Evolutionary conservation across 1,139 yeast genomes (phyloP), one percentile per base, ranked within the genome.

Genomic region (Eremothecium cymbalariae): DNA sequence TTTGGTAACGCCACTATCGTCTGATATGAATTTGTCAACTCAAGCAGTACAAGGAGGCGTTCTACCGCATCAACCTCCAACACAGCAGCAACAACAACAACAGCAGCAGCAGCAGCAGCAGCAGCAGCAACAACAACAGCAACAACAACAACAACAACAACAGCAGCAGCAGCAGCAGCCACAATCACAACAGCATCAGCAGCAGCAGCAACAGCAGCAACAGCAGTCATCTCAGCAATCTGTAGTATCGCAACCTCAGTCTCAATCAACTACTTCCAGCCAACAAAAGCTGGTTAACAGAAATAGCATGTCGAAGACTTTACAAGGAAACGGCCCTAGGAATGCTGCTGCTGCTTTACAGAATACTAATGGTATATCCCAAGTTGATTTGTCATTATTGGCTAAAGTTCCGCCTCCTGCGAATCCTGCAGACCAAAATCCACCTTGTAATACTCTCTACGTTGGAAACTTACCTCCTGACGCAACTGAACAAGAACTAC

Each of bases 381-480:
- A 84, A 8, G 64, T 61, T 18, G 90, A 81, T 53, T 65, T 80
- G 44, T 76, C 85, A 2, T 62, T 80, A 32, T 62, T 81, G 32
- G 85, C 88, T 0, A 63, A 84, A 43, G 85, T 88, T 16, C 88
- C 95, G 23, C 95, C 96, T 1, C 97, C 97, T 3, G 95, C 95
- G 2, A 90, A 90, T 51, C 98, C 98, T 1, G 98, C 98, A 2
- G 98, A 90, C 60, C 98, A 90, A 62, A 90, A 90, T 53, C 98
- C 98, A 7, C 98, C 98, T 6, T 90, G 98, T 64, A 90, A 90
- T 58, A 90, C 98, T 0, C 67, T 90, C 39, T 90, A 90, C 51
- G 98, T 90, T 34, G 98, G 98, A 15, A 90, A 90, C 57, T 69
- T 90, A 50, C 98, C 98, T 3, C 95, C 95, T 8, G 96, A 90